Evolutionary conservation across 768 basidiomycete species (phyloP), one percentile per base, ranked within the genome.

Genomic region (Coprinopsis strossmayeri): DNA sequence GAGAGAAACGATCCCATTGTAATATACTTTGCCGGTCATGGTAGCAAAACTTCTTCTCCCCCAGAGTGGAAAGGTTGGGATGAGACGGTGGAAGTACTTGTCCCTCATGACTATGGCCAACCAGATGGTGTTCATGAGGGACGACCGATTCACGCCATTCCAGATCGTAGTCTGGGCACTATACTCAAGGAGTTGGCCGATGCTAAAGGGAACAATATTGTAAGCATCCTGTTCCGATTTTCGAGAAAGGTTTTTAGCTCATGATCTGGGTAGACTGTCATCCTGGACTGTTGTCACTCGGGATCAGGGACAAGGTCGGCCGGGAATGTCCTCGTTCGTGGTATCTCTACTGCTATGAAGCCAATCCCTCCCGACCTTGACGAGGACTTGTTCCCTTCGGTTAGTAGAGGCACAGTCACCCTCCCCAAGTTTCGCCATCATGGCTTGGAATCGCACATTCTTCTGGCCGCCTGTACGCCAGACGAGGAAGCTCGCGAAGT

Each of bases 11-110:
- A 82, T 50, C 76, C 82, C 25, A 69, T 84, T 28, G 56, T 84
- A 50, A 61, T 84, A 45, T 84, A 78, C 53, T 84, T 79, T 55
- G 78, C 82, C 26, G 82, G 82, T 12, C 81, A 84, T 55, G 82
- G 82, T 17, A 75, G 73, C 53, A 69, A 64, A 44, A 56, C 76
- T 28, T 59, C 64, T 25, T 70, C 76, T 7, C 81, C 81, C 40
- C 59, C 60, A 30, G 74, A 69, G 41, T 82, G 81, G 81, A 67
- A 65, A 25, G 64, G 67, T 51, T 61, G 61, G 39, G 53, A 45
- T 24, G 53, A 55, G 2, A 59, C 64, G 24, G 74, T 77, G 21
- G 72, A 83, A 53, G 70, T 79, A 49, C 55, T 84, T 17, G 79
- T 79, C 54, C 71, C 82, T 26, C 74, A 77, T 53, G 82, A 84